Percentiles rank a stretch among this genome's conserved stretches.
phyloP scores from a whole-genome alignment of 1,284 basidiomycete species.

The Cutaneotrichosporon cyanovorans region DNA sequence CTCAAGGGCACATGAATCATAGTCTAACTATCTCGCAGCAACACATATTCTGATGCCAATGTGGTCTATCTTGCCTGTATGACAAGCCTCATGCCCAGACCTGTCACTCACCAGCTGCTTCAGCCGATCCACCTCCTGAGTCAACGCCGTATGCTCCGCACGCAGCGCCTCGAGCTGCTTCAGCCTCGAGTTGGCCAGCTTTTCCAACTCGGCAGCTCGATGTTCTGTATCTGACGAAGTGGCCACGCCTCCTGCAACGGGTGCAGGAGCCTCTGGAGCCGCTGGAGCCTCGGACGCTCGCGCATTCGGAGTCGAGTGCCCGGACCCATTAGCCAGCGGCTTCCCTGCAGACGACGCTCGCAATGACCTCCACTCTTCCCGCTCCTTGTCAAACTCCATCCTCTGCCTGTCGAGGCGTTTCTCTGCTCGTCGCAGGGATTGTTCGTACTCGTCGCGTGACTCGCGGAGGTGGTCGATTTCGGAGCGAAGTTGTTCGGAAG shows the following conservation, averaged over 20 bases:
- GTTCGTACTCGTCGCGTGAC: slow-evolving; percentile 54
- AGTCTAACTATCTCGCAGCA: no score
- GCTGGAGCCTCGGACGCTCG: slow-evolving; percentile 1
- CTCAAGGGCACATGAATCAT: no score
- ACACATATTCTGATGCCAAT: no score
- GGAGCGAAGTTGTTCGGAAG: slow-evolving; percentile 55
- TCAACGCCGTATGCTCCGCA: slow-evolving; percentile 23
- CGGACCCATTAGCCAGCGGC: slow-evolving; percentile 52
- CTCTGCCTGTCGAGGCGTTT: slow-evolving; percentile 63
- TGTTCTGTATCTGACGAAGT: slow-evolving; percentile 13
- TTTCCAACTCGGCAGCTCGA: slow-evolving; percentile 30
- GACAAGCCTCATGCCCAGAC: no score
- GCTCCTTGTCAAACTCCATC: slow-evolving; percentile 54
- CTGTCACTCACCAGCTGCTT: slow-evolving; percentile 20
- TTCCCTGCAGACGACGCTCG: slow-evolving; percentile 17
- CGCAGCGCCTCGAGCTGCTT: slow-evolving; percentile 28
- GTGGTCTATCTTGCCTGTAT: no score
- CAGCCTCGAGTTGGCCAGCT: slow-evolving; percentile 25
- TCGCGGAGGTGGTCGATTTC: slow-evolving; percentile 55
- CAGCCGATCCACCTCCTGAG: slow-evolving; percentile 34
- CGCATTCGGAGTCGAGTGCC: slow-evolving; percentile 51
- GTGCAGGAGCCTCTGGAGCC: not conserved
- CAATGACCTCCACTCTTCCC: slow-evolving; percentile 45
- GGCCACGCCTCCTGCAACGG: not conserved
- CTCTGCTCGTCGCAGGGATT: slow-evolving; percentile 58